Base-by-base conservation (phyloP, 306 rosid species). In the Corylus avellana region DNA sequence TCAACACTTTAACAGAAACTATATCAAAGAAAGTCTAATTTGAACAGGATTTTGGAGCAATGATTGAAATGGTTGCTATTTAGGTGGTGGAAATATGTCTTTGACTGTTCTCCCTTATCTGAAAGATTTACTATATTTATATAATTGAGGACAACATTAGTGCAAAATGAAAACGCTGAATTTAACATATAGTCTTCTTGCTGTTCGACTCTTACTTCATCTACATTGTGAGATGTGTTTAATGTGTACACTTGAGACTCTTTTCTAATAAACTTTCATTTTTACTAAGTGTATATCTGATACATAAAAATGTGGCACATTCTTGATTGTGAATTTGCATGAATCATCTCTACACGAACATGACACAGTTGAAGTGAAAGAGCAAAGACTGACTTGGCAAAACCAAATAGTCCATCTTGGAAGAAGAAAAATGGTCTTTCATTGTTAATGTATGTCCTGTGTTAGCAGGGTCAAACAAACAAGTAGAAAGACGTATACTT, bases 91-190 rank as follows among this genome's bases (percentile, higher is more conserved):
- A 14, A 37, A 20, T 35, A 18, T 18, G 25, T 72, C 37, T 35
- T 73, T 75, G 56, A 50, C 59, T 58, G 57, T 70, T 44, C 62
- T 58, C 44, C n/a, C 49, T 44, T n/a, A 50, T 42, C 12, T 42
- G 29, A 59, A 75, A 27, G 25, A 50, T 0, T 51, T 48, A 69
- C 47, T 71, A 53, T 74, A 46, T 57, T 20, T 50, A 37, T 57
- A 72, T 39, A 73, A 58, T 72, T 49, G 39, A 63, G 35, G 57
- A 84, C 48, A 62, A 11, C 64, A 18, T 61, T 54, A 29, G 17
- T 11, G 25, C 27, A 13, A 8, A 18, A 6, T 55, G 48, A 39
- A 77, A 29, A 44, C 44, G 46, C 63, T 32, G 44, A 12, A 37
- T 20, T 27, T 68, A 27, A 20, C 56, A 42, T 32, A 37, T 46